A percentile compares a stretch with the other conserved stretches of the same genome.
Evolutionary conservation across 768 basidiomycete genomes (phyloP).

Genomic region (Leccinum aurantiacum): DNA sequence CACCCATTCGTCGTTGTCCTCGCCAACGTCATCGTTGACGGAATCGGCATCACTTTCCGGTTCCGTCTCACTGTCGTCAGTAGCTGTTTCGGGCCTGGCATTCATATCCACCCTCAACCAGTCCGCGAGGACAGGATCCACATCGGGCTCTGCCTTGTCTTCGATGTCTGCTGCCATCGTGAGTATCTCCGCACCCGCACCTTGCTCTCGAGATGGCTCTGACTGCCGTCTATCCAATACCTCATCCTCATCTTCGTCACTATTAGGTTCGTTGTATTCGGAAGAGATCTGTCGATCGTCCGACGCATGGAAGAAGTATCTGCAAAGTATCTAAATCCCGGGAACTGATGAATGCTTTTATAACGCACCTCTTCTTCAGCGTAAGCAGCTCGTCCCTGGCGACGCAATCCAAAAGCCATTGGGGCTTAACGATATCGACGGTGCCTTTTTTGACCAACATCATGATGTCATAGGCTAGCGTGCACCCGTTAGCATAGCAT

Average conservation of each 20-base stretch:
- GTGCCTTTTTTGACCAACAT: constrained; percentile 67
- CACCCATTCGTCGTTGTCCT: constrained; percentile 44
- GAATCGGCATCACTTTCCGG: constrained; percentile 70
- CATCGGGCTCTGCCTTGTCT: constrained; percentile 31
- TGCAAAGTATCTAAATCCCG: constrained; percentile 25
- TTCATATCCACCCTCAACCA: constrained; percentile 58
- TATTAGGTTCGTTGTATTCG: constrained; percentile 50
- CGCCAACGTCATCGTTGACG: constrained; percentile 52
- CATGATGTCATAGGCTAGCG: constrained; percentile 67
- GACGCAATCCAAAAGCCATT: constrained; percentile 84
- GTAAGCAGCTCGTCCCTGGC: constrained; percentile 53
- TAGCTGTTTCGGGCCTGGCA: constrained; percentile 6
- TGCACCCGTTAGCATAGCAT: background rate
- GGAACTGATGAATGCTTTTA: background rate
- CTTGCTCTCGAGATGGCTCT: constrained; percentile 19
- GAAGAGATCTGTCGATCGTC: constrained; percentile 44
- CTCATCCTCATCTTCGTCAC: constrained; percentile 27
- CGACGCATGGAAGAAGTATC: constrained; percentile 81
- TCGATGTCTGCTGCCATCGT: constrained; percentile 3
- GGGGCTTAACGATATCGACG: constrained; percentile 73
- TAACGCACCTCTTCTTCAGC: constrained; percentile 61
- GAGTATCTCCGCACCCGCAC: constrained; percentile 2
- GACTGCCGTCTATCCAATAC: constrained; percentile 3
- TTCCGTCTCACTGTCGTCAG: constrained; percentile 43
- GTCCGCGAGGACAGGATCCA: constrained; percentile 52